A percentile compares a stretch with the other conserved stretches of the same genome.
Evolutionary conservation across 805 yeast species (phyloP).

Genomic region (Monosporozyma aerobia): DNA sequence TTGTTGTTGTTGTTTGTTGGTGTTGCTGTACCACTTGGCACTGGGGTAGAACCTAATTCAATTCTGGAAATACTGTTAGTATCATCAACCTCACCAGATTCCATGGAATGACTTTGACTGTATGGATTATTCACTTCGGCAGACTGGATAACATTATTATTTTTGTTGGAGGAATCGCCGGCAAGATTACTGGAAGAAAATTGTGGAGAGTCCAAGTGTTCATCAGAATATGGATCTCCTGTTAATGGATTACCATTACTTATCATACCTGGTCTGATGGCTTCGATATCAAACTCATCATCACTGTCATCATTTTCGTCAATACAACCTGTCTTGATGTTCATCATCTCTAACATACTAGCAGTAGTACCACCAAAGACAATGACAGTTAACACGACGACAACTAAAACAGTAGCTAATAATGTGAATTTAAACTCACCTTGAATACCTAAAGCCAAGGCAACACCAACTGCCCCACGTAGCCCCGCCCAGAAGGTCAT

Average conservation of each 20-base stretch:
- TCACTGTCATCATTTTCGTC: conserved; percentile 72
- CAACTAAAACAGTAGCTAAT: conserved; percentile 90
- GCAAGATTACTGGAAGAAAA: conserved; percentile 10
- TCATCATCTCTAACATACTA: conserved; percentile 90
- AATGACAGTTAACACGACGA: conserved; percentile 91
- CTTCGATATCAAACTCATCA: conserved; percentile 92
- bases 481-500: conserved; percentile 99
- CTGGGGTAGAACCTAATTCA: not conserved
- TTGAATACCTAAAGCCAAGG: conserved; percentile 92
- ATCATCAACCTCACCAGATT: conserved; percentile 1
- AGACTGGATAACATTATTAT: conserved; percentile 1
- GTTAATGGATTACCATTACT: conserved; percentile 3
- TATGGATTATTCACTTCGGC: not conserved
- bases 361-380: conserved; percentile 98
- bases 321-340: conserved; percentile 84
- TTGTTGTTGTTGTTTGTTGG: not conserved
- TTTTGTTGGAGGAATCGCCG: not conserved
- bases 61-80: not conserved
- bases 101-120: not conserved
- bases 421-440: conserved; percentile 86
- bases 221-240: conserved; percentile 25
- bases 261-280: conserved; percentile 32
- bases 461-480: conserved; percentile 99
- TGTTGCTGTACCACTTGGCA: not conserved
- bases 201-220: conserved; percentile 10